Conservation (phyloP, 164 flowering plant species). For the Malania oleifera region DNA sequence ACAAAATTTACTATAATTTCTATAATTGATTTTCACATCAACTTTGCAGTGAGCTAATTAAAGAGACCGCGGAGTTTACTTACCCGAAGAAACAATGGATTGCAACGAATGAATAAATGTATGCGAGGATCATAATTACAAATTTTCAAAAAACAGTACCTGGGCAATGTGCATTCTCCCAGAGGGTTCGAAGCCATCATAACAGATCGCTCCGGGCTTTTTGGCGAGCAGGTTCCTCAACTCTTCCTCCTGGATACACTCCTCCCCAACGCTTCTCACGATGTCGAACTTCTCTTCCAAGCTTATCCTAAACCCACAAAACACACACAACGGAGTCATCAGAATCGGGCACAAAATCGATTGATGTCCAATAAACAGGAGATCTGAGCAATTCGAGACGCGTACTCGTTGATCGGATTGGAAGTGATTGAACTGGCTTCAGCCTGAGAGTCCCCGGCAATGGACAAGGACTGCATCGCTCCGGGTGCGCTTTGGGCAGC, state of each 20-base stretch:
- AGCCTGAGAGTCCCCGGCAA: not conserved
- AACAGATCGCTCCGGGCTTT: constrained; percentile 62
- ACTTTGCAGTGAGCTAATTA: too few species aligned
- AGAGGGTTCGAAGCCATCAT: constrained; percentile 91
- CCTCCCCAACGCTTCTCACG: constrained; percentile 76
- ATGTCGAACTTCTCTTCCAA: constrained; percentile 47
- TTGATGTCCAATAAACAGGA: not conserved
- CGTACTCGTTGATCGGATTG: not conserved
- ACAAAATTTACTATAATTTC: too few species aligned
- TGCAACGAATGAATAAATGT: too few species aligned
- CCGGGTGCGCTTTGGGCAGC: not conserved
- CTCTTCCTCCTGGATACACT: constrained; percentile 82
- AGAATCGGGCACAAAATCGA: not conserved
- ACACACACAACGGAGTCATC: not conserved
- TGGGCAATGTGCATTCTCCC: constrained; percentile 93
- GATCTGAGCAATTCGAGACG: not conserved
- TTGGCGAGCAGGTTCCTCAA: constrained; percentile 50
- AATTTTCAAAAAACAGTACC: constrained; percentile 36
- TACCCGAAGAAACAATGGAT: too few species aligned
- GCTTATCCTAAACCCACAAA: constrained; percentile 31
- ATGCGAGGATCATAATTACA: too few species aligned
- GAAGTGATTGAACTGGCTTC: not conserved
- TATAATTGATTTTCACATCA: too few species aligned
- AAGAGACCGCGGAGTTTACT: too few species aligned
- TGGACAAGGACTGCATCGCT: not conserved